Percentiles rank a stretch among this genome's conserved stretches.
Conservation (phyloP, 805 yeast species). For the Isabelozyma rhagii region DNA sequence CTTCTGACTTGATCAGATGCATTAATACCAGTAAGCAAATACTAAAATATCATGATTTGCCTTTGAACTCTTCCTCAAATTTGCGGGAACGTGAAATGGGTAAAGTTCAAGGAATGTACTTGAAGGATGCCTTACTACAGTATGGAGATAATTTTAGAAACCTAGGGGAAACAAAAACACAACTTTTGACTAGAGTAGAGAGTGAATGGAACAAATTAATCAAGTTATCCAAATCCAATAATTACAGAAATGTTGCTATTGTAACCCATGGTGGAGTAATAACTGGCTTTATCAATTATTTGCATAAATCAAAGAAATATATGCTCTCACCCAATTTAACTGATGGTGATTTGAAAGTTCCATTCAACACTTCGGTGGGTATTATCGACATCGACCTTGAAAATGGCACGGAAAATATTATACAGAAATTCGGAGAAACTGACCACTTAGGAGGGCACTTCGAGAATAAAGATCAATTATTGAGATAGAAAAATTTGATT, state of each 20-base stretch:
- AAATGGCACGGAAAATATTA: conserved; percentile 35
- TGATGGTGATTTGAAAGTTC: conserved; percentile 48
- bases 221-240: conserved; percentile 28
- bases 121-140: conserved; percentile 59
- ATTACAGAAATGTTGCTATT: conserved; percentile 50
- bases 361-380: conserved; percentile 74
- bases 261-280: conserved; percentile 85
- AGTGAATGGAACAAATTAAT: conserved; percentile 44
- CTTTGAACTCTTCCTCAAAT: conserved; percentile 30
- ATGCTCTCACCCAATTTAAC: conserved; percentile 35
- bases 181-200: conserved; percentile 48
- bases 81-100: conserved; percentile 82
- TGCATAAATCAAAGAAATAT: conserved; percentile 39
- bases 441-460: conserved; percentile 60
- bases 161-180: conserved; percentile 58
- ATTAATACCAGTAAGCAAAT: conserved; percentile 53
- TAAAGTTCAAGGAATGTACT: conserved; percentile 65
- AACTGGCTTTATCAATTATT: conserved; percentile 52
- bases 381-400: conserved; percentile 53
- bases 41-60: conserved; percentile 19
- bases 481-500: conserved; percentile 27
- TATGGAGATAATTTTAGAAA: conserved; percentile 60
- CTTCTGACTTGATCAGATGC: conserved; percentile 60
- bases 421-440: conserved; percentile 62
- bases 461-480: conserved; percentile 45